phyloP scores from a whole-genome alignment of 305 asterid genomes.

The Fraxinus velutina region DNA sequence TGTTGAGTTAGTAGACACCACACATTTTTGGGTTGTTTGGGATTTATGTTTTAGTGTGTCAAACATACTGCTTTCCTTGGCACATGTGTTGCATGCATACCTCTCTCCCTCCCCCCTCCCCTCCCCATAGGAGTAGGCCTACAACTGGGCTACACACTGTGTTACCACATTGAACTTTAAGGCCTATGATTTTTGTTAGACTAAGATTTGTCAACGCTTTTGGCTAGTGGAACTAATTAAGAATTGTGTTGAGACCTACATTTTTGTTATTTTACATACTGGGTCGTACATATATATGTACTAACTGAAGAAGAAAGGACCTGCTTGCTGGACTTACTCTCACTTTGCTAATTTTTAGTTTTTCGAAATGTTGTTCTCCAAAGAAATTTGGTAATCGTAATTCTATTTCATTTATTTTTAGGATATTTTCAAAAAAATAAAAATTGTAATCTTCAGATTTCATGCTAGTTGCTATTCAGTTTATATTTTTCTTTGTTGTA shows the following conservation, averaged over 20 bases:
- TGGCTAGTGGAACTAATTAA: conserved; percentile 1
- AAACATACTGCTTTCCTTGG: neutral
- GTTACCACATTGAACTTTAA: neutral
- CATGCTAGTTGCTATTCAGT: conserved; percentile 10
- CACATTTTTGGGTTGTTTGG: neutral
- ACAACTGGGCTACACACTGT: neutral
- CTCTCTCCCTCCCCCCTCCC: neutral
- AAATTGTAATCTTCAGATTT: conserved; percentile 1
- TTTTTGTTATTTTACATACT: neutral
- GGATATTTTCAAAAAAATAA: conserved; percentile 9
- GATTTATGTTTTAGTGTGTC: neutral
- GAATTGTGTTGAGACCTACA: neutral
- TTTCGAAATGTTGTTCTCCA: neutral
- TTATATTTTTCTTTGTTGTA: conserved; percentile 11
- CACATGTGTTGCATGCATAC: neutral
- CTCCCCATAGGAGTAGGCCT: neutral
- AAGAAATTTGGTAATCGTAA: neutral
- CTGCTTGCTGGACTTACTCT: neutral
- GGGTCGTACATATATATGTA: neutral
- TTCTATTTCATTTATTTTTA: neutral
- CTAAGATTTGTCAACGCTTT: neutral
- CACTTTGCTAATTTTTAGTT: neutral
- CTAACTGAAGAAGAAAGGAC: neutral
- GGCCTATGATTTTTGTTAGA: neutral
- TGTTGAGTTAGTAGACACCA: neutral